phyloP scores from a whole-genome alignment of 805 yeast species.

The Nadsonia fulvescens region DNA sequence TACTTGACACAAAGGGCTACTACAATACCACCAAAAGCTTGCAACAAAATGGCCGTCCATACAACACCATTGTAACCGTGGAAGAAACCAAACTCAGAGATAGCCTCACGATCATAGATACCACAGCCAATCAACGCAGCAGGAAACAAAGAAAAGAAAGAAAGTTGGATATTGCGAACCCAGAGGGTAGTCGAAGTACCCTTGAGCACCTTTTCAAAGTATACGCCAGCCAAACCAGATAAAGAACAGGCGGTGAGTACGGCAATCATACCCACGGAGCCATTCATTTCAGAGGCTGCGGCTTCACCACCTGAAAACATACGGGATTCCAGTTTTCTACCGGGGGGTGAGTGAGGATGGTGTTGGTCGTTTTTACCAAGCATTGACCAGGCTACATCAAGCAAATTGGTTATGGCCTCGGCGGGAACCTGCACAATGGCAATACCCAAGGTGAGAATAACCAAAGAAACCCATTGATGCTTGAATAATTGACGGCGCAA shows the following conservation, averaged over 20 bases:
- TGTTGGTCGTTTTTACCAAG: too few relatives aligned
- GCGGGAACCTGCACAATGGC: conserved; percentile 24
- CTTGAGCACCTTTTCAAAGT: conserved; percentile 25
- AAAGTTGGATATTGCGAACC: conserved; percentile 24
- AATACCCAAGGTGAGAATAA: conserved; percentile 22
- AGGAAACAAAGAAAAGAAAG: conserved; percentile 23
- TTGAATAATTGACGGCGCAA: conserved; percentile 18
- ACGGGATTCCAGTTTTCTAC: conserved; percentile 4
- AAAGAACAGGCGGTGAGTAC: conserved; percentile 22
- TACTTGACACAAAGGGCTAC: conserved; percentile 26
- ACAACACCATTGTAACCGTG: conserved; percentile 22
- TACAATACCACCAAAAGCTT: conserved; percentile 24
- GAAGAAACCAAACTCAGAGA: conserved; percentile 21
- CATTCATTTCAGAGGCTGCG: conserved; percentile 12
- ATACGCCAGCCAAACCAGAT: conserved; percentile 26
- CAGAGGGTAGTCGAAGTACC: conserved; percentile 21
- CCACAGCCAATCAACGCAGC: conserved; percentile 21
- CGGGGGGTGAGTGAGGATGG: too few relatives aligned
- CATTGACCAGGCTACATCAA: conserved; percentile 6
- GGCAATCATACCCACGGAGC: conserved; percentile 19
- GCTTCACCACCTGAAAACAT: conserved; percentile 1
- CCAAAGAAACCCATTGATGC: conserved; percentile 21
- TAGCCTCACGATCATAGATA: conserved; percentile 19
- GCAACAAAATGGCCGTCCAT: conserved; percentile 21
- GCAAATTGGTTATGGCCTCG: conserved; percentile 11